A percentile compares a stretch with the other conserved stretches of the same genome.
Conservation (phyloP, 148 eudicot genomes). For the Arctostaphylos glauca region DNA sequence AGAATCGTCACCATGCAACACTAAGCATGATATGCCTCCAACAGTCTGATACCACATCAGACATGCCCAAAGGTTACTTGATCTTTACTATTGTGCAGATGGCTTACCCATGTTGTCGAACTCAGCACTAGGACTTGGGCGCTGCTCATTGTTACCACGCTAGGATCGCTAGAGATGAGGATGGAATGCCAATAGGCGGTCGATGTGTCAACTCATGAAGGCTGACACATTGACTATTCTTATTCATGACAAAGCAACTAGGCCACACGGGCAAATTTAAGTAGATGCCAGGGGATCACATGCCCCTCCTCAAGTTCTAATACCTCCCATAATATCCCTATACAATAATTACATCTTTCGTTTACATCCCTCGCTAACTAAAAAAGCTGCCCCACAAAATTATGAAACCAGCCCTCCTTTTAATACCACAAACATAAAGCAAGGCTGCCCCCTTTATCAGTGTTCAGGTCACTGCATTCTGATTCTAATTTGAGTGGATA, state of each 20-base stretch:
- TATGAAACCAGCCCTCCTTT: no score
- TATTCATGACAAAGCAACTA: background rate
- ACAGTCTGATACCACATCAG: background rate
- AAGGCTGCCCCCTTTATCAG: no score
- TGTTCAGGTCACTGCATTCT: no score
- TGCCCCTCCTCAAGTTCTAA: no score
- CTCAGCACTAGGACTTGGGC: background rate
- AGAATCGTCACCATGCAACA: constrained; percentile 1
- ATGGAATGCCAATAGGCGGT: background rate
- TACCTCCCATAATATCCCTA: no score
- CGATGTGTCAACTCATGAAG: background rate
- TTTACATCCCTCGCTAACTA: no score
- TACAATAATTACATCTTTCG: no score
- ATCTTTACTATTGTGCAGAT: background rate
- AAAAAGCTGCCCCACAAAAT: no score
- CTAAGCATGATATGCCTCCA: background rate
- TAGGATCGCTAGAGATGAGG: background rate
- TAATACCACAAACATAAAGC: no score
- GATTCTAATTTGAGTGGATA: no score
- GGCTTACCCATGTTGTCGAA: background rate
- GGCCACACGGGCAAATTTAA: background rate
- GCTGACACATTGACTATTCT: constrained; percentile 3
- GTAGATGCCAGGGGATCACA: no score
- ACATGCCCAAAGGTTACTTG: background rate
- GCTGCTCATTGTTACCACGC: background rate